Evolutionary conservation across 2,329 filamentous ascomycete species (phyloP).

Genomic region (Colletotrichum chrysophilum): DNA sequence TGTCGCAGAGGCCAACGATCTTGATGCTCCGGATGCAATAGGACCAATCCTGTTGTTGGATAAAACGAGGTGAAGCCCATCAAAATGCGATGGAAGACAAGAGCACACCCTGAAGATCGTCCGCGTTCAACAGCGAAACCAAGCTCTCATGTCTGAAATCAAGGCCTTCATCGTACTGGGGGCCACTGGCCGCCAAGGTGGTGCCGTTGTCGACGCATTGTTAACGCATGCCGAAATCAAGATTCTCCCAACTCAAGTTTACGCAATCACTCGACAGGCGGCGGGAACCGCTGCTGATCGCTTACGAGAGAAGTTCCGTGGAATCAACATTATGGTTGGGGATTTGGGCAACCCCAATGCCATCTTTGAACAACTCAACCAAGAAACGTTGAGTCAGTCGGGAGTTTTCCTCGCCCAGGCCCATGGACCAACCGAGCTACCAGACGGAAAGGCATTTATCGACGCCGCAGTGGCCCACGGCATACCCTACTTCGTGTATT

Average conservation of each 20-base stretch:
- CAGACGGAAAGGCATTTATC: constrained; percentile 59
- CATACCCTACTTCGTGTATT: constrained; percentile 65
- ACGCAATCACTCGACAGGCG: constrained; percentile 54
- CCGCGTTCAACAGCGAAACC: background rate
- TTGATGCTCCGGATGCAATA: background rate
- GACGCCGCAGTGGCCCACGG: constrained; percentile 53
- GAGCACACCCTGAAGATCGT: background rate
- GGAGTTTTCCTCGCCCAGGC: constrained; percentile 28
- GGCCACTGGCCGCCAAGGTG: constrained; percentile 35
- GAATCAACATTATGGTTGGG: background rate
- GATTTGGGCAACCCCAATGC: background rate
- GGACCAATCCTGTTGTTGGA: background rate
- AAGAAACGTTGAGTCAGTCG: background rate
- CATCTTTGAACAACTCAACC: background rate
- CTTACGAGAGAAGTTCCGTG: background rate
- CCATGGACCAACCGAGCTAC: constrained; percentile 40
- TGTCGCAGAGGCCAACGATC: background rate
- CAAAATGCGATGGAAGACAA: background rate
- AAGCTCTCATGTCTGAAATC: background rate
- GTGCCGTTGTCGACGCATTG: constrained; percentile 30
- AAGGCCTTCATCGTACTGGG: constrained; percentile 28
- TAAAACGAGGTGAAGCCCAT: background rate
- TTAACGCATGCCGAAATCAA: constrained; percentile 36
- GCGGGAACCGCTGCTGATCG: background rate
- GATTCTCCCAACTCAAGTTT: constrained; percentile 41